Base-by-base conservation (phyloP, 805 yeast species). In the Vanderwaltozyma yarrowii region DNA sequence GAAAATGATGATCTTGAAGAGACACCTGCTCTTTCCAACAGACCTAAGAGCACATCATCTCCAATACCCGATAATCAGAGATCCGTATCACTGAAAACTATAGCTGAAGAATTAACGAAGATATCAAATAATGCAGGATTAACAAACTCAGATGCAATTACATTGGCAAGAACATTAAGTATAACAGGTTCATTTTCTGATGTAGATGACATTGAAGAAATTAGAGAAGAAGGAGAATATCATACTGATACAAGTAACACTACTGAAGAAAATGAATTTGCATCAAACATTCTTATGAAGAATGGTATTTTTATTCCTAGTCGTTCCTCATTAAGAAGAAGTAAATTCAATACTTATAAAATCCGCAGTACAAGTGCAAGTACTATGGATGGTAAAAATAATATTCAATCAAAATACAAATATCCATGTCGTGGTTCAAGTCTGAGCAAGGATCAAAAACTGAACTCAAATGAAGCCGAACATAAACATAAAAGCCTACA, bases 141-240 rank as follows among this genome's bases (percentile, higher is more conserved):
- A 58, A 79, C 76, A 37, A 78, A 86, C 4, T 73, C 78, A 29
- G 94, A 85, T 62, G 94, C 95, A 0, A 79, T 80, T 5, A 76
- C 94, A 0, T 65, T 85, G 39, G 95, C 94, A 0, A 66, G 94
- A 51, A 77, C 92, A 1, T 66, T 86, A 35, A 80, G 89, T 2
- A 71, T 84, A 33, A 71, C 81, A 0, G 74, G 85, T 0, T 64
- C 80, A 21, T 80, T 81, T 10, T 69, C 41, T 15, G 27, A 29
- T 18, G 9, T 4, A 5, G 25, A 15, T 28, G 18, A 12, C 11
- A 10, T 20, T 25, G 9, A 5, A n/a, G 9, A 29, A 11, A 16
- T 11, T 2, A 7, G 9, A 23, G 19, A 30, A 17, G 30, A 11
- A 12, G 15, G 15, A 20, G 17, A 10, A 15, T 13, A 13, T 25